Evolutionary conservation across 1,139 yeast genomes (phyloP), one percentile per base, ranked within the genome.

Genomic region (Yamadazyma oceani): DNA sequence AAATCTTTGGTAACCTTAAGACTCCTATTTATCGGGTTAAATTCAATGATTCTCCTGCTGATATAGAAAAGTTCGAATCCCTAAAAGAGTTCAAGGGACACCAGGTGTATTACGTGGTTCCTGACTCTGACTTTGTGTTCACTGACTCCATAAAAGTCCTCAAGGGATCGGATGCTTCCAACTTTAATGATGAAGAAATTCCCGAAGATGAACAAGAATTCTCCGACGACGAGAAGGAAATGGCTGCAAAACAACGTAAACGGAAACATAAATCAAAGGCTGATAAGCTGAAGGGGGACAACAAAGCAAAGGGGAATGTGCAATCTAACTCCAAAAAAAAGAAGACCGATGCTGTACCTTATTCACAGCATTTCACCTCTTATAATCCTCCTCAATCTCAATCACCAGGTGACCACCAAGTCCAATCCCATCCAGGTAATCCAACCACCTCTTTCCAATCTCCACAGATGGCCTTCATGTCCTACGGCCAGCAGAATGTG

Each of bases 141-240:
- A 90, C 97, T 0, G 86, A 85, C 38, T 64, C 78, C 14, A 73
- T 90, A 36, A 85, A 80, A 49, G 67, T 73, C 17, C 45, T 80
- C 16, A 89, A 84, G 53, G 98, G 97, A 11, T 83, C 92, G 1
- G 99, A 92, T 64, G 98, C 98, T 0, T 85, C 95, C 53, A 92
- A 92, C 50, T 82, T 88, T 56, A 86, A 88, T 56, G 98, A 92
- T 59, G 98, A 92, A 64, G 99, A 92, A 53, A 62, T 90, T 17
- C 90, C 96, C 0, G 87, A 80, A 49, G 95, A 85, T 28, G 97
- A 92, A 56, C 96, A 88, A 57, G 97, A 92, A 53, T 92, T 83
- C 50, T 87, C 96, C 0, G 97, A 92, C 55, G 97, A 92, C 60
- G 97, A 90, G 57, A 75, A 75, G 49, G 97, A 90, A 48, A 53